Base-by-base conservation (phyloP, 1,284 basidiomycete species). In the Fomes fomentarius region DNA sequence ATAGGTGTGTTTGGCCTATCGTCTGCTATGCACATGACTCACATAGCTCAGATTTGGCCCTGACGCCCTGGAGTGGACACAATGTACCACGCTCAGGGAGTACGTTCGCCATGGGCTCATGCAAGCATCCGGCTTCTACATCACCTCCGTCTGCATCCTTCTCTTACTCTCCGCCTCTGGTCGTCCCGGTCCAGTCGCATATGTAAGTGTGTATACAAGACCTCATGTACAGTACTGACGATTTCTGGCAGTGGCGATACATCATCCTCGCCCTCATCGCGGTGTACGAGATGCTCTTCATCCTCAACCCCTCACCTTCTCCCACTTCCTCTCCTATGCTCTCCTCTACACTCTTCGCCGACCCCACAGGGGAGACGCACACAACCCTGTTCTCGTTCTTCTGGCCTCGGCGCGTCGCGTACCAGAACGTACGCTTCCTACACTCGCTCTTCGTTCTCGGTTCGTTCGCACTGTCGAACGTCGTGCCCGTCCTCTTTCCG, bases 341-440 rank as follows among this genome's bases (percentile, higher is more conserved):
- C 10, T 63, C 63, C 28, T 58, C 61, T 11, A 46, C 58, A n/a
- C 47, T 71, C 46, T 71, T 73, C 50, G 62, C 66, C 25, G 74
- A 71, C 52, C 65, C 65, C 41, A 58, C 56, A 12, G 50, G 59
- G 15, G 55, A 65, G 47, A 40, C 58, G 54, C 48, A 52, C 57
- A 44, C 52, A 41, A 75, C 71, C 10, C 48, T 84, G 28, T 71
- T 90, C 2, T 71, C 78, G 42, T 55, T 69, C 4, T 42, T 88
- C 22, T 84, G 91, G 70, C 90, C 89, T 0, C 73, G 75, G 11
- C 81, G 85, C 12, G 82, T 87, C 0, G 77, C 82, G 1, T 86
- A 85, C 67, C 90, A 94, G 62, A 84, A 93, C 65, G 78, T 91
- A 57, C 70, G 80, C 19, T 81, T 93, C 67, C 74, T 93, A n/a